Percentiles rank a stretch among this genome's conserved stretches.
Conservation (phyloP, 2,329 filamentous ascomycete species). For the Cordyceps pruinosa region DNA sequence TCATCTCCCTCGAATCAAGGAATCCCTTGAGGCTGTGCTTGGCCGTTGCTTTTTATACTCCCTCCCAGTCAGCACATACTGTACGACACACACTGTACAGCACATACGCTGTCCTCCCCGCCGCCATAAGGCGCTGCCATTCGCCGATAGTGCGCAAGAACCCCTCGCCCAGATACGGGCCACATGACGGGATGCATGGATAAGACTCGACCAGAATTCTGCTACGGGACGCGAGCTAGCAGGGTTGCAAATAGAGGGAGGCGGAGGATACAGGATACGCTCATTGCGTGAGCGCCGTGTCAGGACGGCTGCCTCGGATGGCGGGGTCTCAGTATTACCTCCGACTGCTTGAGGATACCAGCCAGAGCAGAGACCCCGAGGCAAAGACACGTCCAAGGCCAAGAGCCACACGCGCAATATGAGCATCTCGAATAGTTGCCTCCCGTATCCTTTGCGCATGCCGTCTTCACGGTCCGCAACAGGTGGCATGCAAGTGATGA, state of each 20-base stretch:
- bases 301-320: not conserved
- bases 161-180: constrained; percentile 5
- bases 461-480: too few species aligned
- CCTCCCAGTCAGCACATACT: too few species aligned
- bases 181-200: constrained; percentile 12
- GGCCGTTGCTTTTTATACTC: too few species aligned
- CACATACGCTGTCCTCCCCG: not conserved
- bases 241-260: not conserved
- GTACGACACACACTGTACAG: constrained; percentile 2
- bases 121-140: not conserved
- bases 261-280: not conserved
- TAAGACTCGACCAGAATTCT: constrained; percentile 3
- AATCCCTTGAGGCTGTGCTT: too few species aligned
- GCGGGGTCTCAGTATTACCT: too few species aligned
- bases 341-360: not conserved
- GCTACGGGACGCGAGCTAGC: not conserved
- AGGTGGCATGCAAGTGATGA: not conserved
- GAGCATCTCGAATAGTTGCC: not conserved
- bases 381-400: not conserved
- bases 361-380: not conserved
- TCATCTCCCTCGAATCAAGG: too few species aligned
- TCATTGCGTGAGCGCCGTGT: not conserved
- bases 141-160: constrained; percentile 1
- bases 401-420: not conserved
- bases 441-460: too few species aligned